Base-by-base conservation (phyloP, 495 filamentous ascomycete species). In the Aspergillus cavernicola region DNA sequence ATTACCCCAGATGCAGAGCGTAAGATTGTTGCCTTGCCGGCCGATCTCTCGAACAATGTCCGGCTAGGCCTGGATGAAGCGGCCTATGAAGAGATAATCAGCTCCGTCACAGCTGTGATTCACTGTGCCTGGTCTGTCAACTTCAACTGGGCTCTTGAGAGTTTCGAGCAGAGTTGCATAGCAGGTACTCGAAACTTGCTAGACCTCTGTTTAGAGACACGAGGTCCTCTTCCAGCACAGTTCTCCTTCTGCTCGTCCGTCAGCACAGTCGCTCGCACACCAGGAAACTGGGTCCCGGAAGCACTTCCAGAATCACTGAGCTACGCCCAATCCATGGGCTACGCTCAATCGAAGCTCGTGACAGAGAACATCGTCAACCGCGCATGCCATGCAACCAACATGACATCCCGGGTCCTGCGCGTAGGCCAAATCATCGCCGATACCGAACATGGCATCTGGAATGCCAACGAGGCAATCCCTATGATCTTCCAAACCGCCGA, bases 51-150 rank as follows among this genome's bases (percentile, higher is more conserved):
- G 0, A 62, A 75, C 19, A 41, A 65, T 1, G 37, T 18, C 18
- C 51, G 55, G 5, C 66, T 86, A 4, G 82, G 82, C n/a, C 64
- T 85, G 0, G 52, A 63, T 12, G 35, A 59, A 1, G 35, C 56
- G 0, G 57, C 50, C 10, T 77, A 79, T 45, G 36, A 57, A 0
- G 35, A 66, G 1, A 58, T 86, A 0, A 66, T 59, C 0, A 52
- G 56, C 2, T 66, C 67, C 24, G 67, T 68, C 0, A 81, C 78
- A 4, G 51, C 67, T 0, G 71, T 85, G 18, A 76, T 85, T 31
- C 85, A 87, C 63, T 74, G 78, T 12, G 85, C 83, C 26, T 88
- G 85, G 85, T 77, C 81, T 4, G 85, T 87, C 23, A 86, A 88
- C 62, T 88, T 87, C 71, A 84, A 79, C 56, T 72, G 81, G 66